Evolutionary conservation across 2,329 filamentous ascomycete species (phyloP).

Genomic region (Xylaria sp.): DNA sequence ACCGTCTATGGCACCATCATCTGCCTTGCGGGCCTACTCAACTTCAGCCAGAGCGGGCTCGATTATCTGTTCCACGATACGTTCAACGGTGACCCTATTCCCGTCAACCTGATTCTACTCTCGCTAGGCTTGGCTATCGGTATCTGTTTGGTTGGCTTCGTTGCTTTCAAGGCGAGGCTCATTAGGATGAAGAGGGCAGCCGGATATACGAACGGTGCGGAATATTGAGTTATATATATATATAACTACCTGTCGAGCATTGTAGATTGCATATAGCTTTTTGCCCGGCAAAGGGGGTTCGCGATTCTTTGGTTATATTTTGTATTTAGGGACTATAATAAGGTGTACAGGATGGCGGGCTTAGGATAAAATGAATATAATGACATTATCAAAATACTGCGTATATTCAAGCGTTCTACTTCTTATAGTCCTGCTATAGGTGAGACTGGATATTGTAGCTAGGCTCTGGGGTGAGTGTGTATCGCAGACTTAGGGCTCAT

Average conservation of each 20-base stretch:
- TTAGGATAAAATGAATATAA: background rate
- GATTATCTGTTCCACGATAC: slow-evolving; percentile 80
- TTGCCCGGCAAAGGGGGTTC: background rate
- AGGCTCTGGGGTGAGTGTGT: background rate
- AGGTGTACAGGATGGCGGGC: background rate
- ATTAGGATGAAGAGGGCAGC: slow-evolving; percentile 42
- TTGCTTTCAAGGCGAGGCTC: slow-evolving; percentile 58
- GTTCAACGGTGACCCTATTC: slow-evolving; percentile 78
- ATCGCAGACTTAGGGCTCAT: background rate
- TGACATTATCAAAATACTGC: background rate
- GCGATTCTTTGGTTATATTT: background rate
- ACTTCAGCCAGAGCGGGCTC: slow-evolving; percentile 83
- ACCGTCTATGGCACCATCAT: slow-evolving; percentile 95
- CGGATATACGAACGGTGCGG: slow-evolving; percentile 18
- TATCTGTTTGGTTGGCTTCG: slow-evolving; percentile 72
- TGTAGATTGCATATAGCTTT: background rate
- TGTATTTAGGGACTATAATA: background rate
- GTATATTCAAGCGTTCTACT: background rate
- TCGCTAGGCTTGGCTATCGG: slow-evolving; percentile 72
- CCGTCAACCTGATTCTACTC: slow-evolving; percentile 79
- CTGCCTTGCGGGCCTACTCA: slow-evolving; percentile 83
- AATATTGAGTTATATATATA: slow-evolving; percentile 2
- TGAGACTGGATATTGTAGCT: background rate
- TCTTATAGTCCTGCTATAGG: no score
- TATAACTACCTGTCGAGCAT: background rate